A percentile compares a stretch with the other conserved stretches of the same genome.
Conservation (phyloP, 2,329 filamentous ascomycete species). For the Colletotrichum australisinense region DNA sequence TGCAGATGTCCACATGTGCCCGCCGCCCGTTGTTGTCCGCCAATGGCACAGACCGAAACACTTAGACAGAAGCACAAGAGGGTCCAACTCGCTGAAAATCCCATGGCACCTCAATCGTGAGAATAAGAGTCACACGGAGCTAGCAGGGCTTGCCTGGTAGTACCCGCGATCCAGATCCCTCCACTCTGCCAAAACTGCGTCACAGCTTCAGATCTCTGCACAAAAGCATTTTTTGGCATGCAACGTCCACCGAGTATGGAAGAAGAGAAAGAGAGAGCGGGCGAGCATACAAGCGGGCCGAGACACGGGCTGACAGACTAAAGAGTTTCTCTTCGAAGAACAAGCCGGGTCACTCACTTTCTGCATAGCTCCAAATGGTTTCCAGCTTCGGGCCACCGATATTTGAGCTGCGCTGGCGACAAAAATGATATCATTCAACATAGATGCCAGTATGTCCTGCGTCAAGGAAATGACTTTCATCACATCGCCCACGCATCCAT, state of each 20-base stretch:
- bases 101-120: constrained; percentile 21
- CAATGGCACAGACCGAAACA: constrained; percentile 24
- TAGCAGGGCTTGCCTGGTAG: constrained; percentile 19
- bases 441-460: background rate
- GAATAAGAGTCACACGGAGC: constrained; percentile 30
- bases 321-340: background rate
- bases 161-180: constrained; percentile 32
- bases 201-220: constrained; percentile 15
- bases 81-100: background rate
- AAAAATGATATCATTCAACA: background rate
- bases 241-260: background rate
- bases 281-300: background rate
- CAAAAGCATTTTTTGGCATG: constrained; percentile 7
- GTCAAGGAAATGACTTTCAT: background rate
- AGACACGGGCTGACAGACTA: background rate
- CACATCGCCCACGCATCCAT: background rate
- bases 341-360: background rate
- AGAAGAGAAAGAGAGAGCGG: background rate
- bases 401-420: background rate
- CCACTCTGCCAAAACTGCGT: constrained; percentile 16
- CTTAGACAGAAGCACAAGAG: background rate
- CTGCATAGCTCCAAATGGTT: background rate
- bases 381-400: background rate
- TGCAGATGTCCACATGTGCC: constrained; percentile 31
- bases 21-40: constrained; percentile 30